Evolutionary conservation across 805 yeast genomes (phyloP).

Genomic region (Candida orba): DNA sequence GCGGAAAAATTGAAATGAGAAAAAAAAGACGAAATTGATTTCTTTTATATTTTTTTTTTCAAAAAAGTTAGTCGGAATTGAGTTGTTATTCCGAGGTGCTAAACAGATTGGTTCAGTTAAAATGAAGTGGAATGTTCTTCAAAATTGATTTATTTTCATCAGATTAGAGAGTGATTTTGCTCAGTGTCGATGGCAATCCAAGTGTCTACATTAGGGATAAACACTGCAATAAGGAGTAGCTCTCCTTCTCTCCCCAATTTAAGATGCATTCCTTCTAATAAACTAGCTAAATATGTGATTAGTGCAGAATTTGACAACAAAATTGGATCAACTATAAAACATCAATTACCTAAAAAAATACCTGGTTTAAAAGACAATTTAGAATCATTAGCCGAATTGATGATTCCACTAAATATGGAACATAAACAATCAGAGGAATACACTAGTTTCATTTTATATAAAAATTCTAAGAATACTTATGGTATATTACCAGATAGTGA

Average conservation of each 20-base stretch:
- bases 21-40: constrained; percentile 1
- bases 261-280: constrained; percentile 3
- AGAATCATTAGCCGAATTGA: constrained; percentile 41
- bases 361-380: constrained; percentile 30
- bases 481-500: constrained; percentile 15
- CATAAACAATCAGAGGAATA: constrained; percentile 47
- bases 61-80: background rate
- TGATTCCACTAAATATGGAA: constrained; percentile 59
- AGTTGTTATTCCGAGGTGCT: too few species aligned
- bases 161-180: background rate
- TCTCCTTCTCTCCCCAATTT: constrained; percentile 3
- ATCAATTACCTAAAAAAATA: constrained; percentile 47
- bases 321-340: constrained; percentile 58
- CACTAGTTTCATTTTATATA: constrained; percentile 47
- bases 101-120: too few species aligned
- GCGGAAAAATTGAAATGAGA: background rate
- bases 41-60: constrained; percentile 1
- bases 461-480: constrained; percentile 24
- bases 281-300: constrained; percentile 48
- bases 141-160: background rate
- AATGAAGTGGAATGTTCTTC: too few species aligned
- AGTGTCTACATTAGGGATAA: background rate
- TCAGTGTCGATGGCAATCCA: background rate
- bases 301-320: constrained; percentile 78
- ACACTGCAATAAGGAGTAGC: background rate